phyloP scores from a whole-genome alignment of 2,329 filamentous ascomycete genomes.

The Spiromastix sp. region DNA sequence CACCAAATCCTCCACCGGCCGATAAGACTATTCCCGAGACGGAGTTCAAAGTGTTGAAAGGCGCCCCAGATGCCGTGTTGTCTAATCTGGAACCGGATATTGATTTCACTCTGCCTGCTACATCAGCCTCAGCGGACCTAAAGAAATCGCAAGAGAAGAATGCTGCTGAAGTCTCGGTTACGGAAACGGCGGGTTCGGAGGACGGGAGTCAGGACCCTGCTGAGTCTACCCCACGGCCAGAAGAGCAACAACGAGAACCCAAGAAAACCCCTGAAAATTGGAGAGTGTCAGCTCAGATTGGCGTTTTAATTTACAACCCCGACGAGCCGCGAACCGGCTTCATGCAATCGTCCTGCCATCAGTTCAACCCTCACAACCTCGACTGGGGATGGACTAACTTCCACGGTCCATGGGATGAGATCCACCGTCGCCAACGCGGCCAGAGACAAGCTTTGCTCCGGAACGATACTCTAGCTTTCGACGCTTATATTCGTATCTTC shows the following conservation, averaged over 20 bases:
- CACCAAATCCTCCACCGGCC: conserved; percentile 35
- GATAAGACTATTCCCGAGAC: conserved; percentile 28
- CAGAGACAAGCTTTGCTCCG: conserved; percentile 50
- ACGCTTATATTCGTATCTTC: conserved; percentile 50
- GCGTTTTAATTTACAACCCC: conserved; percentile 54
- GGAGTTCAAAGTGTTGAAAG: conserved; percentile 31
- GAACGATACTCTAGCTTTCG: conserved; percentile 52
- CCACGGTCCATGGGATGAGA: conserved; percentile 47
- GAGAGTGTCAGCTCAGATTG: conserved; percentile 49
- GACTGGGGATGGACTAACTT: conserved; percentile 58
- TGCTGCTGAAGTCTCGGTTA: conserved; percentile 4
- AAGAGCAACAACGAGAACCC: conserved; percentile 8
- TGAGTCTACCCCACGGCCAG: neutral
- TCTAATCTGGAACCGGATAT: conserved; percentile 22
- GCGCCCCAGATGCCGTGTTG: conserved; percentile 25
- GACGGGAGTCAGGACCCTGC: conserved; percentile 6
- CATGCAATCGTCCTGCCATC: conserved; percentile 46
- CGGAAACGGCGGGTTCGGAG: conserved; percentile 5
- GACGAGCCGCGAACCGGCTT: conserved; percentile 49
- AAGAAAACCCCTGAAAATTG: conserved; percentile 20
- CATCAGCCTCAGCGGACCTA: conserved; percentile 11
- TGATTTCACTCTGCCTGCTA: conserved; percentile 20
- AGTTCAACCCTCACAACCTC: conserved; percentile 47
- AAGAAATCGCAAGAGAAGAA: conserved; percentile 3
- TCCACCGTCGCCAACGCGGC: conserved; percentile 45